Percentiles rank a stretch among this genome's conserved stretches.
phyloP scores from a whole-genome alignment of 2,329 filamentous ascomycete species.

The Diplodia sapinea region DNA sequence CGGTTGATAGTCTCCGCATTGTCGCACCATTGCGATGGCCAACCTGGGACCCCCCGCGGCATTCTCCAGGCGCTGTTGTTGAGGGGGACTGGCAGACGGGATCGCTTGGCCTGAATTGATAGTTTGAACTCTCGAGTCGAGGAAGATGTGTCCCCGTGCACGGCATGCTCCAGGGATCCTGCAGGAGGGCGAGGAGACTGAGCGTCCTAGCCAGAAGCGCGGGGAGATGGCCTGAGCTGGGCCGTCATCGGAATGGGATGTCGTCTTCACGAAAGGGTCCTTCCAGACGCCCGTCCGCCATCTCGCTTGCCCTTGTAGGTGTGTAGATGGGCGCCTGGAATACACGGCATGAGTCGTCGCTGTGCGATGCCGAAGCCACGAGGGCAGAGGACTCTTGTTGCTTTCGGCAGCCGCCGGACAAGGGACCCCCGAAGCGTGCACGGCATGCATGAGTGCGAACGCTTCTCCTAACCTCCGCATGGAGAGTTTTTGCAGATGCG shows the following conservation, averaged over 20 bases:
- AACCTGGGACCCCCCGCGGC: conserved; percentile 11
- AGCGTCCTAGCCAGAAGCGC: background rate
- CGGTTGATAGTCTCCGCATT: conserved; percentile 18
- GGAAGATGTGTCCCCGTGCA: background rate
- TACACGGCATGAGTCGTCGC: conserved; percentile 9
- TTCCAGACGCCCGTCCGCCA: conserved; percentile 1
- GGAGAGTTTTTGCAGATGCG: conserved; percentile 5
- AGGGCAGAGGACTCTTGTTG: conserved; percentile 1
- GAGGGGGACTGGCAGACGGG: background rate
- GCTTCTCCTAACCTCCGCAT: conserved; percentile 7
- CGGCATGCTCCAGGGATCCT: conserved; percentile 1
- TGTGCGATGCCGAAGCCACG: conserved; percentile 20
- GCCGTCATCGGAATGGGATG: background rate
- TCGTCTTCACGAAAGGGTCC: background rate
- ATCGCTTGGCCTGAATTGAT: conserved; percentile 10
- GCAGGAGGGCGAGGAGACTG: background rate
- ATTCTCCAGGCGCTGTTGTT: conserved; percentile 10
- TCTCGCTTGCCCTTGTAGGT: conserved; percentile 20
- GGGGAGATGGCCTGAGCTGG: background rate
- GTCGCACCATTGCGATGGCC: background rate
- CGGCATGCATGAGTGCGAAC: background rate
- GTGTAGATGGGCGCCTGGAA: conserved; percentile 1
- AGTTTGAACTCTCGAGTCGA: background rate
- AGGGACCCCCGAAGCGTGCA: background rate
- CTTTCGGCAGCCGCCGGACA: conserved; percentile 6